Evolutionary conservation across 139 green algal species (phyloP).

Genomic region (Ostreobium quekettii): DNA sequence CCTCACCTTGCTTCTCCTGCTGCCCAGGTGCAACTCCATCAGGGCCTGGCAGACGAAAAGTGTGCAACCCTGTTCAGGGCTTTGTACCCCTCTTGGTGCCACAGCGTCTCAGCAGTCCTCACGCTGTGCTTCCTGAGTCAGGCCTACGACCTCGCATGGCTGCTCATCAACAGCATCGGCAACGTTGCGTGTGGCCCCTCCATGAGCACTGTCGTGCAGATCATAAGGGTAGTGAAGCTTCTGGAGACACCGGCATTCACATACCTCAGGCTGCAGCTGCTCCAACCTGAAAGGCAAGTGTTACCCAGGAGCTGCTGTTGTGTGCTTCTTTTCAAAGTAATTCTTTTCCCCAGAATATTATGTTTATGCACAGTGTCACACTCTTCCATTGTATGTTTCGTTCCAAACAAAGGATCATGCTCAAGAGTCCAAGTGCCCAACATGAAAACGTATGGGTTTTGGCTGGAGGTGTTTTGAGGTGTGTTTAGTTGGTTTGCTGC

Average conservation of each 20-base stretch:
- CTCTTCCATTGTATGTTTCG: too few relatives aligned
- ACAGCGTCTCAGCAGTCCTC: constrained; percentile 6
- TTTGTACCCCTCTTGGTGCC: constrained; percentile 14
- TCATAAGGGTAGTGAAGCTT: constrained; percentile 80
- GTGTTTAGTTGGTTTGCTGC: too few relatives aligned
- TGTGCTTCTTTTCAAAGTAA: too few relatives aligned
- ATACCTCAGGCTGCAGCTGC: constrained; percentile 82
- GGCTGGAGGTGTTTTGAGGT: too few relatives aligned
- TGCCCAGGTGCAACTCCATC: constrained; percentile 1
- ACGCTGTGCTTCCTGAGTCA: constrained; percentile 12
- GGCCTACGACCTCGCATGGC: constrained; percentile 16
- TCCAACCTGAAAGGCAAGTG: constrained; percentile 51
- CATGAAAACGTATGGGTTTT: too few relatives aligned
- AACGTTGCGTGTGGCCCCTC: constrained; percentile 10
- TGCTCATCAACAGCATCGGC: constrained; percentile 5
- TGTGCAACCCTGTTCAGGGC: not conserved
- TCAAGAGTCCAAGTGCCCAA: too few relatives aligned
- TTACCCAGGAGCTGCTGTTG: too few relatives aligned
- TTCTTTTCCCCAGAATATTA: too few relatives aligned
- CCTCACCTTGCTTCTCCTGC: not conserved
- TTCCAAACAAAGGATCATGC: too few relatives aligned
- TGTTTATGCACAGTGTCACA: too few relatives aligned
- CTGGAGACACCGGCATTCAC: constrained; percentile 89
- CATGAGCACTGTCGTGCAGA: constrained; percentile 29
- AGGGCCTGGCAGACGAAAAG: not conserved